Evolutionary conservation across 768 basidiomycete species (phyloP).

Genomic region (Naganishia onofrii): DNA sequence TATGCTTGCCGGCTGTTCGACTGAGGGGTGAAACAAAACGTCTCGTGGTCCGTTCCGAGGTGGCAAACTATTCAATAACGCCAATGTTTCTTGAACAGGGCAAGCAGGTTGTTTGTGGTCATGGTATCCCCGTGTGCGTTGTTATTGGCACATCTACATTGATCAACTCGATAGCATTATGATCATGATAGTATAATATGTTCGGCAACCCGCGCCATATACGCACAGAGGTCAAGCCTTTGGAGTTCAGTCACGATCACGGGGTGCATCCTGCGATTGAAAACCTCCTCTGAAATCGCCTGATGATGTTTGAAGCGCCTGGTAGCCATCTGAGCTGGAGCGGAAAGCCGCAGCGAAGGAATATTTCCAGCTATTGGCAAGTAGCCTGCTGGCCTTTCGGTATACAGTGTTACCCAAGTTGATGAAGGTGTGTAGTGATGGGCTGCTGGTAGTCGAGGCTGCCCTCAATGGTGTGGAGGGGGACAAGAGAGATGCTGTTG

Average conservation of each 20-base stretch:
- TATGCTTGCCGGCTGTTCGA: no score
- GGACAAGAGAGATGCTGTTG: slow-evolving; percentile 14
- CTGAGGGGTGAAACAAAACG: no score
- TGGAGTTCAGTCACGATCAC: neutral
- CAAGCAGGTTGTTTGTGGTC: no score
- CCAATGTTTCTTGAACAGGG: no score
- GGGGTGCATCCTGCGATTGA: slow-evolving; percentile 12
- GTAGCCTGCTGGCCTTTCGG: slow-evolving; percentile 14
- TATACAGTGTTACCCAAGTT: slow-evolving; percentile 7
- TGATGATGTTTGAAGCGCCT: neutral
- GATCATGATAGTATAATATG: neutral
- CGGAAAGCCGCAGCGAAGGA: slow-evolving; percentile 1
- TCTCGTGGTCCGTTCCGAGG: no score
- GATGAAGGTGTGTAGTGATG: slow-evolving; percentile 21
- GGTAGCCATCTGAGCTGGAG: slow-evolving; percentile 7
- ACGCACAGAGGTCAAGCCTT: neutral
- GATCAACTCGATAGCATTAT: neutral
- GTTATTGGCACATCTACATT: no score
- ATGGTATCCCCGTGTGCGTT: no score
- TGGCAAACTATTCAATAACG: no score
- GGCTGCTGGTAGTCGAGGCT: slow-evolving; percentile 22
- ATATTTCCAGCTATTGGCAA: slow-evolving; percentile 22
- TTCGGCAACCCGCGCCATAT: neutral
- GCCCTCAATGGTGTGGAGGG: slow-evolving; percentile 25
- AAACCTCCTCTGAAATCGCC: slow-evolving; percentile 5